Percentiles rank a stretch among this genome's conserved stretches.
Conservation (phyloP, 257 asterid genomes). For the Nicotiana tomentosiformis region DNA sequence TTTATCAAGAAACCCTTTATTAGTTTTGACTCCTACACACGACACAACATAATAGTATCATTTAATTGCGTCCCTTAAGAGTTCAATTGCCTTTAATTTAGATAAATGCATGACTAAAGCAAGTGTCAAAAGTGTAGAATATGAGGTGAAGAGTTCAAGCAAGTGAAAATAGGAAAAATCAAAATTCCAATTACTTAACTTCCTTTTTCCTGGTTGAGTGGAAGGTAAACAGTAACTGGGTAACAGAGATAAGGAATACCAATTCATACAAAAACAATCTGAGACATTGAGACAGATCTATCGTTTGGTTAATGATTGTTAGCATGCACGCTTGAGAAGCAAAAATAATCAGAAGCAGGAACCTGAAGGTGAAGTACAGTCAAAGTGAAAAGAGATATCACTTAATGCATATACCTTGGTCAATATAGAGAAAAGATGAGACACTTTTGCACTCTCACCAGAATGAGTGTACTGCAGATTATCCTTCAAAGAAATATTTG, state of each 20-base stretch:
- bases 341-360: neutral
- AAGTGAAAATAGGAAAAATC: neutral
- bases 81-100: neutral
- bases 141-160: neutral
- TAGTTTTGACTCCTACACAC: neutral
- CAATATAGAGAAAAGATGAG: slow-evolving; percentile 53
- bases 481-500: slow-evolving; percentile 23
- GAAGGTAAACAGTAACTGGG: neutral
- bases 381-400: neutral
- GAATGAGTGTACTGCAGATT: slow-evolving; percentile 24
- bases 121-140: neutral
- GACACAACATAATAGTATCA: neutral
- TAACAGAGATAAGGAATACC: neutral
- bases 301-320: neutral
- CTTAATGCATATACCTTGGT: slow-evolving; percentile 49
- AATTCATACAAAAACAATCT: neutral
- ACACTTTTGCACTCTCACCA: slow-evolving; percentile 52
- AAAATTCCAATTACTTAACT: neutral
- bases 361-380: neutral
- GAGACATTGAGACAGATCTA: neutral
- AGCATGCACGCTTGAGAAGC: neutral
- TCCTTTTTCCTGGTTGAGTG: neutral
- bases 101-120: neutral
- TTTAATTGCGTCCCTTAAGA: neutral
- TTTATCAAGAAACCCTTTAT: neutral